Evolutionary conservation across 768 basidiomycete genomes (phyloP).

Genomic region (Cyathus striatus): DNA sequence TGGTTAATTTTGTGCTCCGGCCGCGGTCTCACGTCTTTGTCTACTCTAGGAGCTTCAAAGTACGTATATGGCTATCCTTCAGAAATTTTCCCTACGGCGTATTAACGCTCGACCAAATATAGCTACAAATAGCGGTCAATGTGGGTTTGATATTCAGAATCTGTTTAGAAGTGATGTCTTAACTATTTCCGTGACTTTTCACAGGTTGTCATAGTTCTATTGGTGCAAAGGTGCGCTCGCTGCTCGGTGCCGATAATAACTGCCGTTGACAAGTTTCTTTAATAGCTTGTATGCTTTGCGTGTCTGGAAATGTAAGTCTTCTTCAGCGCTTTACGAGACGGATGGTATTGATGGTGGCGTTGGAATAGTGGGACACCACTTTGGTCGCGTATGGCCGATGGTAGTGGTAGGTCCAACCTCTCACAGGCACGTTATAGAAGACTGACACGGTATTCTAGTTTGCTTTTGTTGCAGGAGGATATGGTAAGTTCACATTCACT

Average conservation of each 20-base stretch:
- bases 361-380: conserved; percentile 12
- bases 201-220: conserved; percentile 19
- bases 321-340: not conserved
- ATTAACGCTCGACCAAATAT: not conserved
- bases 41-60: conserved; percentile 16
- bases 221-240: conserved; percentile 16
- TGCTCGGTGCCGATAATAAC: not conserved
- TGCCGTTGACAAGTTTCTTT: not conserved
- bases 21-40: not conserved
- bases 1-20: not conserved
- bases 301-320: conserved; percentile 21
- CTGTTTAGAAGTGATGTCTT: not conserved
- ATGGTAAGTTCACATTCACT: conserved; percentile 10
- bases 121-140: conserved; percentile 19
- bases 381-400: conserved; percentile 12
- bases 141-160: conserved; percentile 1
- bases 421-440: not conserved
- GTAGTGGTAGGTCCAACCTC: conserved; percentile 8
- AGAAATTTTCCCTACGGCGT: no score
- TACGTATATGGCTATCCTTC: conserved; percentile 3
- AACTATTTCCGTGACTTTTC: conserved; percentile 1
- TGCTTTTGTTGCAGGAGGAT: conserved; percentile 9
- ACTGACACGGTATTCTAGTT: conserved; percentile 3
- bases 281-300: conserved; percentile 19
- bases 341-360: not conserved